These are phyloP conservation scores for Agastache rugosa DNA, from an alignment of 257 asterid genomes.

Conservation along the genomic window DNA sequence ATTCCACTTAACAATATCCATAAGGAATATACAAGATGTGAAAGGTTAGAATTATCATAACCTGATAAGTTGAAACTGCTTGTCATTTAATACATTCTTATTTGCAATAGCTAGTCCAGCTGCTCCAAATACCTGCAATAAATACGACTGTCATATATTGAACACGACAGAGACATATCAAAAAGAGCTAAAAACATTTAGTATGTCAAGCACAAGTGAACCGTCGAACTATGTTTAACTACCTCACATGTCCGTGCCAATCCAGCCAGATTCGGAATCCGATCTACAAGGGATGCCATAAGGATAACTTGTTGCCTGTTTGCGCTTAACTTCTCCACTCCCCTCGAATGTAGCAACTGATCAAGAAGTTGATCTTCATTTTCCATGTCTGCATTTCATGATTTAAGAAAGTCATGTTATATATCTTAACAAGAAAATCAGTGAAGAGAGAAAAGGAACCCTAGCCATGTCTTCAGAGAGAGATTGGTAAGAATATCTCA, in stretches of 20 bases:
- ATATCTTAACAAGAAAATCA: background rate
- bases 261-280: constrained; percentile 99
- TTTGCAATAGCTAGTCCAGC: constrained; percentile 82
- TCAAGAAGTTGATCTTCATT: constrained; percentile 81
- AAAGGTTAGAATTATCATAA: constrained; percentile 27
- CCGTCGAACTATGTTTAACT: constrained; percentile 12
- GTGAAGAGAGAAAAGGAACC: constrained; percentile 20
- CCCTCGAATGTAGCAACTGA: constrained; percentile 68
- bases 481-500: background rate
- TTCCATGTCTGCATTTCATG: constrained; percentile 61
- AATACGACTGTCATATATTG: constrained; percentile 31
- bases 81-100: constrained; percentile 74
- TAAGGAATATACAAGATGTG: constrained; percentile 7
- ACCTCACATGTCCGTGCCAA: constrained; percentile 95
- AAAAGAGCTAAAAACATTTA: constrained; percentile 22
- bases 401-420: constrained; percentile 30
- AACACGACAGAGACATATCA: constrained; percentile 5
- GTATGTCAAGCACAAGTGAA: constrained; percentile 5
- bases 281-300: constrained; percentile 86
- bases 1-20: constrained; percentile 5
- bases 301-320: constrained; percentile 77
- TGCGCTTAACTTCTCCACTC: constrained; percentile 64
- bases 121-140: constrained; percentile 72
- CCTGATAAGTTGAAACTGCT: constrained; percentile 99
- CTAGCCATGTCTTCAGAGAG: background rate